Base-by-base conservation (phyloP, 306 rosid genomes). In the Prunus davidiana region DNA sequence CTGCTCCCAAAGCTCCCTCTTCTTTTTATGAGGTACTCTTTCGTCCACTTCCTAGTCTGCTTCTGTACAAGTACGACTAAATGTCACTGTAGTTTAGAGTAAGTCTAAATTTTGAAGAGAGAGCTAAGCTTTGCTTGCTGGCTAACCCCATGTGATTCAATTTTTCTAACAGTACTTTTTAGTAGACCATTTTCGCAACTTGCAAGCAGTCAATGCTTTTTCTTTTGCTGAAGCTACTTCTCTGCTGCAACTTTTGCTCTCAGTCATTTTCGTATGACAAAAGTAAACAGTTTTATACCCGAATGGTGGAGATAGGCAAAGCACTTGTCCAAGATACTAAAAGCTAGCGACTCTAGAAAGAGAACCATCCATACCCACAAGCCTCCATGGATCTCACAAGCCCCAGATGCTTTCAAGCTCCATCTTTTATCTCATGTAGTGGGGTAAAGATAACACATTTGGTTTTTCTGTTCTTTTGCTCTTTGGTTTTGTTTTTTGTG, bases 331-430 rank as follows among this genome's bases (percentile, higher is more conserved):
- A 60, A 73, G 58, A 61, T 27, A 28, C 41, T 38, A 6, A 62
- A 62, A 62, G 15, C 20, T 13, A 6, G 16, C 27, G 67, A 28
- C n/a, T 28, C 43, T 38, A 28, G 2, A 62, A 55, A 28, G 20
- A 62, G 43, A 62, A 28, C 12, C 67, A 7, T 27, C n/a, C 64
- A 25, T 60, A 62, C 15, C 69, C 69, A 62, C 38, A 64, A 32
- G 24, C 16, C 14, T 46, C 78, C 82, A 90, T 91, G 96, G 92
- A 93, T 79, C 87, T 87, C 71, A 72, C 91, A 50, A 76, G 72
- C 82, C 85, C 91, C 73, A 84, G 85, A 83, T 82, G 79, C 81
- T 88, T 90, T 60, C 90, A 83, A 68, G 8, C 91, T 77, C 83
- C 89, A 22, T 78, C 86, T 61, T 45, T 84, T 1, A 78, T 90